phyloP scores from a whole-genome alignment of 371 early-diverging fungal genomes.

The Mortierella polycephala region DNA sequence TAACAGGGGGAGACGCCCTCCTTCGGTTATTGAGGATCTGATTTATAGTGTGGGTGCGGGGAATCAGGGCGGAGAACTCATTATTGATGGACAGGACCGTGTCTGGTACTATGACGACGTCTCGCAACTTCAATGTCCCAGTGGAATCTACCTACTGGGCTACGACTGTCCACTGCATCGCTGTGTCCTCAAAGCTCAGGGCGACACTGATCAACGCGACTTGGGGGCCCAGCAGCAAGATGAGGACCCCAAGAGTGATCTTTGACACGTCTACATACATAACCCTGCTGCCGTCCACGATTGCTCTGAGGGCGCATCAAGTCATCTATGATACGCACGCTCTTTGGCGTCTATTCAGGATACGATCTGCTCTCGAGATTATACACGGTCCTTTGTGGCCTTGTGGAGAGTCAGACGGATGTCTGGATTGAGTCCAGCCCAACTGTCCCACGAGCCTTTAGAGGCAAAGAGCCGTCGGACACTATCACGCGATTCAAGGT shows the following conservation, averaged over 20 bases:
- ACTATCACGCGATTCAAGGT: constrained; percentile 7
- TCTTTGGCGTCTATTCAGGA: constrained; percentile 26
- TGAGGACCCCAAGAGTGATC: constrained; percentile 15
- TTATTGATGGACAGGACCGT: constrained; percentile 21
- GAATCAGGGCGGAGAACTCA: constrained; percentile 22
- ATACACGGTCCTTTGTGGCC: constrained; percentile 23
- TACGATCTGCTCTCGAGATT: constrained; percentile 10
- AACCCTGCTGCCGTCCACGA: constrained; percentile 12
- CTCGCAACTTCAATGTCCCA: constrained; percentile 12
- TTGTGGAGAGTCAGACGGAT: constrained; percentile 9
- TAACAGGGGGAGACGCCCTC: constrained; percentile 15
- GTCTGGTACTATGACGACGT: constrained; percentile 15
- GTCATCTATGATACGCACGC: constrained; percentile 10
- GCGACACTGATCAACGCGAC: no score
- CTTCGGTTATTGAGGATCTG: constrained; percentile 22
- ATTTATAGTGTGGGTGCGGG: constrained; percentile 9
- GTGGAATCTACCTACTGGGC: constrained; percentile 20
- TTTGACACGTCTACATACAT: constrained; percentile 32
- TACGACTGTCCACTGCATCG: constrained; percentile 16
- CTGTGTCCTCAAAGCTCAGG: constrained; percentile 4
- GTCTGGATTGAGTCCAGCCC: constrained; percentile 26
- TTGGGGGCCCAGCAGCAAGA: no score
- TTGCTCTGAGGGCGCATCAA: constrained; percentile 16
- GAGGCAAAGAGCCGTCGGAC: not conserved
- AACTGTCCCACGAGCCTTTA: not conserved